A percentile compares a stretch with the other conserved stretches of the same genome.
phyloP scores from a whole-genome alignment of 2,329 filamentous ascomycete genomes.

The Microdochium bolleyi region DNA sequence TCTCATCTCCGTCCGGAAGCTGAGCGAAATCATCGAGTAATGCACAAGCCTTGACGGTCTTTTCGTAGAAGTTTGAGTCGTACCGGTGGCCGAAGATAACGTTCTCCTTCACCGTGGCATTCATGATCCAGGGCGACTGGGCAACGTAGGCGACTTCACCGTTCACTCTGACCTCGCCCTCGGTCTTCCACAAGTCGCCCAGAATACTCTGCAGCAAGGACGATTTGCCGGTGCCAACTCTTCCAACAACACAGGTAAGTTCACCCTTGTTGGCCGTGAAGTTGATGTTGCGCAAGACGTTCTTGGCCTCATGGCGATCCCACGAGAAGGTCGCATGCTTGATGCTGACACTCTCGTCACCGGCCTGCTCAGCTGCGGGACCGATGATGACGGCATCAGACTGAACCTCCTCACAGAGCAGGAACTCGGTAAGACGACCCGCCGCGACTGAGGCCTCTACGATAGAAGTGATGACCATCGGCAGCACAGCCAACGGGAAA shows the following conservation, averaged over 20 bases:
- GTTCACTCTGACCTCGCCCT: slow-evolving; percentile 74
- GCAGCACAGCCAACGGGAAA: slow-evolving; percentile 86
- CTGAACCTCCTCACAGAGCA: slow-evolving; percentile 85
- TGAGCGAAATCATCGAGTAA: slow-evolving; percentile 84
- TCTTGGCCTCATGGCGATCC: slow-evolving; percentile 71
- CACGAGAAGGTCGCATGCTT: slow-evolving; percentile 87
- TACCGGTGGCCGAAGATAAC: slow-evolving; percentile 94
- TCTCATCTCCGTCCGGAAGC: slow-evolving; percentile 92
- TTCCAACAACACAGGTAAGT: slow-evolving; percentile 83
- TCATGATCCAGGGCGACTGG: slow-evolving; percentile 94
- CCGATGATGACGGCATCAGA: slow-evolving; percentile 67
- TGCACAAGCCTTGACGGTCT: slow-evolving; percentile 86
- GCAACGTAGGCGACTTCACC: slow-evolving; percentile 86
- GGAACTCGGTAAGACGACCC: slow-evolving; percentile 73
- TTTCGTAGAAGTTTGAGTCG: slow-evolving; percentile 90
- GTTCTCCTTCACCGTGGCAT: slow-evolving; percentile 93
- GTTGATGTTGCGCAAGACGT: slow-evolving; percentile 73
- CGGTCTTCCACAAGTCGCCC: slow-evolving; percentile 84
- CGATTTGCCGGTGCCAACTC: slow-evolving; percentile 93
- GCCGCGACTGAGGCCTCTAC: slow-evolving; percentile 95
- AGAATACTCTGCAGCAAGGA: slow-evolving; percentile 83
- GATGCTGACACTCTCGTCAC: slow-evolving; percentile 81
- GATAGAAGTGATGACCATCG: slow-evolving; percentile 96
- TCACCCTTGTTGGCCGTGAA: slow-evolving; percentile 89
- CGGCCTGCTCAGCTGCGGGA: slow-evolving; percentile 62